Base-by-base conservation (phyloP, 2,329 filamentous ascomycete species). In the Massarina eburnea region DNA sequence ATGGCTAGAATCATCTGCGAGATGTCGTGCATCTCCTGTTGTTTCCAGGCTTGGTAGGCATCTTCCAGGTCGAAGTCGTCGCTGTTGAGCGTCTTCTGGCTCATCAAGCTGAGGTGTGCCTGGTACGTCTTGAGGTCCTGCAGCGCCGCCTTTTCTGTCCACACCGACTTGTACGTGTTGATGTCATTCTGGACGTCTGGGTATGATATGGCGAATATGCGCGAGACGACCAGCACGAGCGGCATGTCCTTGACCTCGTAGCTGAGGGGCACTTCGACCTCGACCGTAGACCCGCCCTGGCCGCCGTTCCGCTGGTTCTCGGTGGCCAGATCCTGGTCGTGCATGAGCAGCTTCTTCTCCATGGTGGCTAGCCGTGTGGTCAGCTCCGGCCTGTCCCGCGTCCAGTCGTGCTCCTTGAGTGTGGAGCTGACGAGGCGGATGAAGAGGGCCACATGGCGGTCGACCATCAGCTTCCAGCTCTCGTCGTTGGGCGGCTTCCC, bases 211-310 rank as follows among this genome's bases (percentile, higher is more conserved):
- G 87, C 88, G 71, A 97, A 99, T 52, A 96, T 88, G 59, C 81
- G 85, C 40, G 87, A 88, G 20, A 99, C 91, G 27, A 86, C 82
- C 67, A 94, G 86, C 21, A 96, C 94, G 72, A 96, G 81, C 29
- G 86, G 86, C 94, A 99, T 99, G 66, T 99, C 94, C 71, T 94
- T 96, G 65, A 97, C 86, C 70, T 96, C 89, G 70, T 96, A 89
- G 63, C 84, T 94, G 46, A 95, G 76, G 9, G 92, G 91, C 2
- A 91, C 82, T 45, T 88, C 80, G 18, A 92, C 88, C 68, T 96
- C 92, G 52, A 94, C 80, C 8, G 86, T 88, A 38, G 81, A 82
- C 27, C 83, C 72, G 12, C 83, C 78, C 58, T 73, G 76, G 37
- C 78, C 77, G 43, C 80, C 78, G 59, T 82, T 80, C 38, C 78